Base-by-base conservation (phyloP, 176 grass and related monocot species). In the Phragmites australis region DNA sequence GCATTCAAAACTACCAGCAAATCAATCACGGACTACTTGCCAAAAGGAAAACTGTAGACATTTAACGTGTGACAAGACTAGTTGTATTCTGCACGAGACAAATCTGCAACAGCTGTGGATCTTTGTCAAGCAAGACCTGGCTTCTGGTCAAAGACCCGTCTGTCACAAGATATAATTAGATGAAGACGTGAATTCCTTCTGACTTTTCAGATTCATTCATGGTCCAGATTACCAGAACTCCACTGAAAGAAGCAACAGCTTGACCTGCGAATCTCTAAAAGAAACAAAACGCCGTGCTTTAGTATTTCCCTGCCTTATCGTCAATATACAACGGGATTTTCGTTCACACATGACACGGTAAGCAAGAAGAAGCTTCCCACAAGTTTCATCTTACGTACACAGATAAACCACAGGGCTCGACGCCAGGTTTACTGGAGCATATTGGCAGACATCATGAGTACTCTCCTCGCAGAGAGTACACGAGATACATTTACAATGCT, bases 261-360 rank as follows among this genome's bases (percentile, higher is more conserved):
- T 65, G n/a, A 55, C 46, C 31, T 4, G 12, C 29, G 26, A 71
- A 59, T 44, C 32, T 8, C 39, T 31, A 22, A 71, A 44, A 18
- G 21, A 62, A 71, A 45, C 40, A 58, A 37, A 37, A 46, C 1
- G 16, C 16, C 56, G 47, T 56, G 49, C 61, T 48, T 60, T 60
- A 40, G 6, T 12, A 52, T 29, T 26, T 72, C 78, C 49, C 44
- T 27, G 26, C 31, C 18, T 79, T 74, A 74, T 27, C 47, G 56
- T 86, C 84, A 80, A 85, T 86, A 74, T 80, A 80, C 84, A 86
- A 31, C 18, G 15, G 59, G 48, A 73, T 43, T 31, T 41, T 23
- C 18, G 27, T 78, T 79, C 75, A 79, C 66, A 65, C 48, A 13
- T 80, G 40, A 55, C 68, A 65, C 26, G 39, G 58, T 52, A 80